A percentile compares a stretch with the other conserved stretches of the same genome.
Evolutionary conservation across 805 yeast genomes (phyloP).

Genomic region (Kodamaea laetipori): DNA sequence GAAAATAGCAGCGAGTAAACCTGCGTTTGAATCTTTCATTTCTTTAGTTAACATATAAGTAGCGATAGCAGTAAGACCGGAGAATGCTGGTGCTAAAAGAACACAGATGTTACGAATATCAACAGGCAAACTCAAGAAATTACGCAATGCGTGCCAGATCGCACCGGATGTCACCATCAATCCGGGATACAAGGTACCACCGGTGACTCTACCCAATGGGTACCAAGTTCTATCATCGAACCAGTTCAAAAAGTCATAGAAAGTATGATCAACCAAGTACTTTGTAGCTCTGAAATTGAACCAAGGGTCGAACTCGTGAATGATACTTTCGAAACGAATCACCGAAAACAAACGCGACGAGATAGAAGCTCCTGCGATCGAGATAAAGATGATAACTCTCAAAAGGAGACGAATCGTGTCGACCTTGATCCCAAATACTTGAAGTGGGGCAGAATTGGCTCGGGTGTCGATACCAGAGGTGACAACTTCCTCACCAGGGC

Average conservation of each 20-base stretch:
- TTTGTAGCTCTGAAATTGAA: slow-evolving; percentile 96
- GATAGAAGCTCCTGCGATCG: slow-evolving; percentile 88
- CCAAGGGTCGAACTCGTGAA: slow-evolving; percentile 98
- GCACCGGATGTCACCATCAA: slow-evolving; percentile 96
- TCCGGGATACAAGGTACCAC: slow-evolving; percentile 98
- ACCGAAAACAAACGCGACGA: slow-evolving; percentile 95
- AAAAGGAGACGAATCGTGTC: slow-evolving; percentile 50
- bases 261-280: slow-evolving; percentile 79
- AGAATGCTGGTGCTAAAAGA: slow-evolving; percentile 92
- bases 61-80: slow-evolving; percentile 87
- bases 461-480: not conserved
- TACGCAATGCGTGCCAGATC: slow-evolving; percentile 71
- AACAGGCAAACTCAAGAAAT: slow-evolving; percentile 71
- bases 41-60: slow-evolving; percentile 87
- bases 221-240: slow-evolving; percentile 99
- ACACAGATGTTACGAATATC: slow-evolving; percentile 97
- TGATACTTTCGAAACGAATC: slow-evolving; percentile 90
- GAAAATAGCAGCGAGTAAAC: slow-evolving; percentile 87
- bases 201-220: slow-evolving; percentile 98
- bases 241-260: slow-evolving; percentile 94
- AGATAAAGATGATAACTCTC: slow-evolving; percentile 65
- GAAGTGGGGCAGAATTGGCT: slow-evolving; percentile 4
- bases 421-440: slow-evolving; percentile 23
- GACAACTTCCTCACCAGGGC: not conserved
- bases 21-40: slow-evolving; percentile 87